These are phyloP conservation scores for Rhynchosporium secalis DNA, from an alignment of 2,329 filamentous ascomycete species.

Conservation along the genomic window DNA sequence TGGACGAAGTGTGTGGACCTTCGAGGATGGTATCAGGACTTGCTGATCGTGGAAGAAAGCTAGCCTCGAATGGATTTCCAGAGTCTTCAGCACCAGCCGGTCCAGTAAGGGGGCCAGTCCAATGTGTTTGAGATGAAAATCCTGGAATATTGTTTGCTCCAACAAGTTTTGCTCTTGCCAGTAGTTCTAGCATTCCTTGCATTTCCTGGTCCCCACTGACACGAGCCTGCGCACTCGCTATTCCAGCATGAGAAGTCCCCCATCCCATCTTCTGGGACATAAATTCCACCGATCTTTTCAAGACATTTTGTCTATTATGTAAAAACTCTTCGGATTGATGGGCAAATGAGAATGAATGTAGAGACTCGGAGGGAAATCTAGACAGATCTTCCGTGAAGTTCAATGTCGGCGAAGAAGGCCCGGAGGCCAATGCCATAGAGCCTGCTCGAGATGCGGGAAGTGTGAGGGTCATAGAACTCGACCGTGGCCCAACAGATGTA, in stretches of 20 bases:
- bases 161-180: constrained; percentile 78
- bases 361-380: constrained; percentile 89
- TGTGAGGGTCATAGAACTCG: constrained; percentile 70
- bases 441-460: constrained; percentile 48
- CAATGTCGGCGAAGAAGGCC: constrained; percentile 66
- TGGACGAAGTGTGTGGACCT: constrained; percentile 33
- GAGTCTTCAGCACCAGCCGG: constrained; percentile 67
- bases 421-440: constrained; percentile 45
- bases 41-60: constrained; percentile 61
- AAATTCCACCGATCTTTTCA: constrained; percentile 94
- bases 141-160: constrained; percentile 62
- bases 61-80: constrained; percentile 82
- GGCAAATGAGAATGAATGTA: constrained; percentile 98
- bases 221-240: constrained; percentile 81
- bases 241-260: constrained; percentile 67
- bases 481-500: constrained; percentile 60
- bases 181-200: constrained; percentile 85
- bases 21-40: constrained; percentile 52
- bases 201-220: constrained; percentile 80
- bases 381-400: constrained; percentile 83
- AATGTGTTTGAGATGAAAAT: constrained; percentile 47
- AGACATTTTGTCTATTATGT: constrained; percentile 85
- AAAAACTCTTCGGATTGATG: constrained; percentile 91
- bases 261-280: constrained; percentile 85
- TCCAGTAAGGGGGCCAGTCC: constrained; percentile 72